Evolutionary conservation across 1,139 yeast species (phyloP).

Genomic region (Diutina neorugosa): DNA sequence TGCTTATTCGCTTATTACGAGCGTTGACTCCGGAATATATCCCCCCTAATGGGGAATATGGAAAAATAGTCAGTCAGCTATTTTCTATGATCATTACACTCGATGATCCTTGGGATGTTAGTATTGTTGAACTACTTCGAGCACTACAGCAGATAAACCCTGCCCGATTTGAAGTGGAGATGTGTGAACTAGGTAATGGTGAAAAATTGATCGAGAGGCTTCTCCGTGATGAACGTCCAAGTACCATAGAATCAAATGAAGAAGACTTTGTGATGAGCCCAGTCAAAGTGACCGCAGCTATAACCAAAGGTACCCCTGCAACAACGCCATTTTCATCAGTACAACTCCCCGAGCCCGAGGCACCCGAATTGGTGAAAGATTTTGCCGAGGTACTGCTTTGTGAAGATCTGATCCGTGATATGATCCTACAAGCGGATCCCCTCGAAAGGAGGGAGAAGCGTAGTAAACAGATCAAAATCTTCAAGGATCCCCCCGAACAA

Average conservation of each 20-base stretch:
- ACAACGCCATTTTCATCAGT: no score
- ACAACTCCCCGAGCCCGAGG: background rate
- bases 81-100: constrained; percentile 24
- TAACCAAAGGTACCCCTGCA: background rate
- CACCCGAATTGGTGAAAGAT: constrained; percentile 16
- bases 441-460: constrained; percentile 22
- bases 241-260: background rate
- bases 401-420: constrained; percentile 14
- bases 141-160: constrained; percentile 22
- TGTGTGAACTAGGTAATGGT: background rate
- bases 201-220: background rate
- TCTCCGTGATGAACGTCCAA: background rate
- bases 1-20: constrained; percentile 18
- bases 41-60: constrained; percentile 22
- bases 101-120: constrained; percentile 16
- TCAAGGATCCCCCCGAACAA: constrained; percentile 19
- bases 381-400: constrained; percentile 28
- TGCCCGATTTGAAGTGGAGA: background rate
- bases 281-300: background rate
- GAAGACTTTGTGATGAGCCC: constrained; percentile 1
- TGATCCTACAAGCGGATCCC: constrained; percentile 33
- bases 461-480: constrained; percentile 25
- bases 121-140: constrained; percentile 16
- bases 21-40: constrained; percentile 16
- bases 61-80: constrained; percentile 16